Evolutionary conservation across 805 yeast species (phyloP), one percentile per base, ranked within the genome.

Genomic region (Metschnikowia lochheadii): DNA sequence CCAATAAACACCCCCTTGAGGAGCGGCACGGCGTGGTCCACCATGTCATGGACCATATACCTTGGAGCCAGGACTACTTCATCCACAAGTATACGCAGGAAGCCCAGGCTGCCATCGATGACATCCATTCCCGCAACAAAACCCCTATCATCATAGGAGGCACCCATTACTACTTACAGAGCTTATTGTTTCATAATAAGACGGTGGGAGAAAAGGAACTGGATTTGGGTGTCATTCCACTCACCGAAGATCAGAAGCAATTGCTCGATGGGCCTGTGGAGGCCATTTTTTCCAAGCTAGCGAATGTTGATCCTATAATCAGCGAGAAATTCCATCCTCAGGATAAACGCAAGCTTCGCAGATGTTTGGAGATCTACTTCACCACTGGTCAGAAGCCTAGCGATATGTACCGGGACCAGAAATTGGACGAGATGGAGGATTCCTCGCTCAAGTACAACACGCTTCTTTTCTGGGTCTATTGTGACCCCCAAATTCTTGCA

Each of bases 81-180:
- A 84, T 91, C 6, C 95, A 88, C 60, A 69, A 87, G 48, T 94
- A 91, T 63, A 82, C 84, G 46, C 62, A 72, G 34, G 97, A 89
- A 57, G 96, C 96, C 7, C 60, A 73, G 33, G 64, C 55, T 0
- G 75, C 80, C 15, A 86, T 91, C 6, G 76, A 78, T 0, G 87
- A 83, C 32, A 84, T 92, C 10, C 85, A 84, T 52, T 49, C 63
- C 0, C 63, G 86, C 18, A 87, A 87, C 0, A 90, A 89, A 60
- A 58, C 86, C 1, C 97, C 99, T 0, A 87, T 94, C 2, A 65
- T 94, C 0, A 94, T 94, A 1, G 99, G 99, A 5, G 99, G 99
- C 0, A 94, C 99, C 0, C 97, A 91, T 63, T 94, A 94, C 65
- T 94, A 94, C 63, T 71, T 89, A 35, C 97, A 88, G 66, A 82